phyloP scores from a whole-genome alignment of 1,139 yeast species.

The Yamadazyma songkhlaensis region DNA sequence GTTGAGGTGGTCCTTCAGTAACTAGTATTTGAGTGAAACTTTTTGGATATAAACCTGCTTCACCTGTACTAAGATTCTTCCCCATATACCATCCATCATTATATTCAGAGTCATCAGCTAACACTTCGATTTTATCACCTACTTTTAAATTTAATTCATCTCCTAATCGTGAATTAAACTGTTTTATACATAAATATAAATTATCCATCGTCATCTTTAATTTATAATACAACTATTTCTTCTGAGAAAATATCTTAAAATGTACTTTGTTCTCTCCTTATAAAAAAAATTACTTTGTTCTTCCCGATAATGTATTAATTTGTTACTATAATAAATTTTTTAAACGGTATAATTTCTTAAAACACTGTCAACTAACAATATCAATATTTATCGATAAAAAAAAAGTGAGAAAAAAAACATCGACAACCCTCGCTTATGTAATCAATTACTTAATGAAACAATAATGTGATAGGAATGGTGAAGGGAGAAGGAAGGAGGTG shows the following conservation, averaged over 20 bases:
- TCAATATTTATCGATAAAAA: neutral
- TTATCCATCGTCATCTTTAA: slow-evolving; percentile 3
- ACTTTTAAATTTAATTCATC: slow-evolving; percentile 80
- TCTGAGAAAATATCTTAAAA: neutral
- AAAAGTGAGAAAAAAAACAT: slow-evolving; percentile 1
- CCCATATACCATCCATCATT: slow-evolving; percentile 99
- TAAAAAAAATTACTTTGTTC: neutral
- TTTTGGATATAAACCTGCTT: slow-evolving; percentile 87
- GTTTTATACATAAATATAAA: slow-evolving; percentile 64
- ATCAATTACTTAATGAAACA: neutral
- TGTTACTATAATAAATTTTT: too few relatives aligned
- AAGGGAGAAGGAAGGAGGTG: too few relatives aligned
- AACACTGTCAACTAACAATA: neutral
- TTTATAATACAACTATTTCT: neutral
- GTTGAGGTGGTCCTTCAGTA: slow-evolving; percentile 15
- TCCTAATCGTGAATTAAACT: slow-evolving; percentile 80
- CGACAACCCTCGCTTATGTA: neutral
- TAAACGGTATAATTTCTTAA: too few relatives aligned
- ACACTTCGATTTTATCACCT: slow-evolving; percentile 85
- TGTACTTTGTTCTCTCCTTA: neutral
- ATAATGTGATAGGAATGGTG: neutral
- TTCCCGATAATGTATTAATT: too few relatives aligned
- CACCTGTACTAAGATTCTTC: slow-evolving; percentile 63
- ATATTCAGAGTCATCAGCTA: slow-evolving; percentile 89
- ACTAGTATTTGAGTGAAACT: slow-evolving; percentile 62